phyloP scores from a whole-genome alignment of 2,329 filamentous ascomycete genomes.

The Lasiodiplodia theobromae region DNA sequence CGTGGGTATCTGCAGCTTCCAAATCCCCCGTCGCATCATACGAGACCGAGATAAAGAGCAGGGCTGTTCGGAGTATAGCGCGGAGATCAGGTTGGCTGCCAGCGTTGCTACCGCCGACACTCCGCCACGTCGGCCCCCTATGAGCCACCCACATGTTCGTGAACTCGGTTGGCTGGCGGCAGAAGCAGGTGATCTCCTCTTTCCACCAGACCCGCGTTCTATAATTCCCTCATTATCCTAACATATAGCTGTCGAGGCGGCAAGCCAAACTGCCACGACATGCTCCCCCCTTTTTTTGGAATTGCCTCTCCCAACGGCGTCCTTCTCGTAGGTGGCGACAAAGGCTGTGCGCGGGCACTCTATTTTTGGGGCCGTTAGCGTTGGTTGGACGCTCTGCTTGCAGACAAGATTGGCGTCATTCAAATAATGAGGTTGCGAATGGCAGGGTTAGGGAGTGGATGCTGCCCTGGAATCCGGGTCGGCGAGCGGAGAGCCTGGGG shows the following conservation, averaged over 20 bases:
- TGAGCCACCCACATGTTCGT: constrained; percentile 11
- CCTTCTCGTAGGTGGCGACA: constrained; percentile 8
- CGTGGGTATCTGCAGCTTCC: constrained; percentile 18
- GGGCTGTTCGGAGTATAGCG: not conserved
- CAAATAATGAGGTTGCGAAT: constrained; percentile 14
- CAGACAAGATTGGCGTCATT: constrained; percentile 1
- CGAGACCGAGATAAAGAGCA: constrained; percentile 9
- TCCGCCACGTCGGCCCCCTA: constrained; percentile 5
- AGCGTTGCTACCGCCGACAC: constrained; percentile 2
- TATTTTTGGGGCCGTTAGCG: constrained; percentile 3
- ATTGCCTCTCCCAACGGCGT: not conserved
- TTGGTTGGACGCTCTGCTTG: not conserved
- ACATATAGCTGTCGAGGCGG: constrained; percentile 17
- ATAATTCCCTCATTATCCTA: constrained; percentile 19
- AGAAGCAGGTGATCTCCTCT: constrained; percentile 15
- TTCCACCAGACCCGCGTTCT: not conserved
- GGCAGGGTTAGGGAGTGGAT: not conserved
- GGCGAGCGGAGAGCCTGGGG: not conserved
- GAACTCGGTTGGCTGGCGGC: constrained; percentile 5
- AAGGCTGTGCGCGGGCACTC: not conserved
- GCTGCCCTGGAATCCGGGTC: constrained; percentile 6
- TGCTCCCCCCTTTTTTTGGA: constrained; percentile 15
- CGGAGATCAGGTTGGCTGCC: constrained; percentile 19
- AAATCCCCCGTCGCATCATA: constrained; percentile 7
- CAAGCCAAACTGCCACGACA: constrained; percentile 21